Evolutionary conservation across 1,139 yeast species (phyloP), one percentile per base, ranked within the genome.

Genomic region (Scheffersomyces illinoinensis): DNA sequence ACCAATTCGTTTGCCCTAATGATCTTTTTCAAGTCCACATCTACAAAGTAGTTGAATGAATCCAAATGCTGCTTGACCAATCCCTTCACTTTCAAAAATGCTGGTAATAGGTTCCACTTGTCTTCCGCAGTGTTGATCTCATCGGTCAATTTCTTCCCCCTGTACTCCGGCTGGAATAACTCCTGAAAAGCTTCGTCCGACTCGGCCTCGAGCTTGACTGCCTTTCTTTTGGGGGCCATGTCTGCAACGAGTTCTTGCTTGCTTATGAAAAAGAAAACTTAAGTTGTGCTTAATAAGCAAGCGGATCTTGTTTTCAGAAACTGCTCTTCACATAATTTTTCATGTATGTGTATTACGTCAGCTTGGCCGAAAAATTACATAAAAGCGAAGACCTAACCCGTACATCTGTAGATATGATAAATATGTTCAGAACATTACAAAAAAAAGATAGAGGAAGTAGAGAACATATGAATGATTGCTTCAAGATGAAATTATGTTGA

Each of bases 21-120:
- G 71, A 95, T 96, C 72, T 95, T 95, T 76, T 90, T 92, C 73
- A 95, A 83, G 71, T 95, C 99, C 10, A 87, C 88, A 70, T 96
- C 98, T 39, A 95, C 97, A 74, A 95, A 95, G 76, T 91, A 95
- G 71, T 95, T 93, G 82, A 93, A 95, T 19, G 99, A 95, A 71
- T 95, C 99, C 70, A 96, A 80, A 79, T 95, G 99, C 77, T 95
- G 99, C 70, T 96, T 95, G 54, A 95, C 98, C 56, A 95, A 80
- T 57, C 99, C 99, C 73, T 95, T 95, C 53, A 96, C 97, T 71
- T 93, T 93, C 61, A 95, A 79, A 71, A 95, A 95, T 0, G 99
- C 99, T 0, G 99, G 99, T 53, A 95, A 77, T 58, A 95, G 80
- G 67, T 95, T 90, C 99, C 99, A 95, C 75, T 95, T 95, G 75